Evolutionary conservation across 2,329 filamentous ascomycete species (phyloP).

Genomic region (Verticillium albo-atrum): DNA sequence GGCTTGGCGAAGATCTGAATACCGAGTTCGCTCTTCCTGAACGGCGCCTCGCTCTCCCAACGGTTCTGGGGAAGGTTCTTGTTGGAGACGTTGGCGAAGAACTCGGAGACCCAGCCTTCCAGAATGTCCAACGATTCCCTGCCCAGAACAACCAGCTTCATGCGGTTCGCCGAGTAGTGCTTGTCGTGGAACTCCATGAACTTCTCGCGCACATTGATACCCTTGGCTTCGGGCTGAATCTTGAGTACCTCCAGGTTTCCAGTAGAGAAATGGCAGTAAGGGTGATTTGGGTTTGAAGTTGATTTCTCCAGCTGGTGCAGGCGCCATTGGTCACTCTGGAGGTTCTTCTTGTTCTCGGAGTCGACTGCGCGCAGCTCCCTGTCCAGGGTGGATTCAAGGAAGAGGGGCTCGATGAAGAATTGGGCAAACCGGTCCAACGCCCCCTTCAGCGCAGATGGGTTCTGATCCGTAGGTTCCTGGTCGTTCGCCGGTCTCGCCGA

Average conservation of each 20-base stretch:
- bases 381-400: slow-evolving; percentile 79
- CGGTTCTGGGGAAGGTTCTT: slow-evolving; percentile 65
- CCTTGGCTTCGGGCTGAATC: slow-evolving; percentile 71
- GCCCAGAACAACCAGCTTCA: slow-evolving; percentile 87
- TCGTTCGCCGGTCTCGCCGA: slow-evolving; percentile 70
- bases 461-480: slow-evolving; percentile 48
- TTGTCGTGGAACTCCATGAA: slow-evolving; percentile 90
- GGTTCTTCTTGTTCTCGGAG: slow-evolving; percentile 96
- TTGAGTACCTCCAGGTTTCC: slow-evolving; percentile 85
- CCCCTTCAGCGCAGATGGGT: slow-evolving; percentile 64
- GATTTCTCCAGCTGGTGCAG: slow-evolving; percentile 84
- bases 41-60: slow-evolving; percentile 49
- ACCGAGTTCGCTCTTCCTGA: slow-evolving; percentile 43
- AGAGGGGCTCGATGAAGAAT: slow-evolving; percentile 87
- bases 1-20: slow-evolving; percentile 84
- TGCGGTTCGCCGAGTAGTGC: slow-evolving; percentile 88
- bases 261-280: slow-evolving; percentile 87
- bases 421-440: slow-evolving; percentile 89
- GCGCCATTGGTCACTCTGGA: slow-evolving; percentile 86
- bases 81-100: slow-evolving; percentile 78
- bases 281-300: slow-evolving; percentile 81
- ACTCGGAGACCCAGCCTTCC: slow-evolving; percentile 76
- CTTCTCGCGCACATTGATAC: slow-evolving; percentile 81
- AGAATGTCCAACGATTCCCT: slow-evolving; percentile 77
- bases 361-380: slow-evolving; percentile 85